Evolutionary conservation across 2,329 filamentous ascomycete genomes (phyloP).

Genomic region (Byssochlamys sp.): DNA sequence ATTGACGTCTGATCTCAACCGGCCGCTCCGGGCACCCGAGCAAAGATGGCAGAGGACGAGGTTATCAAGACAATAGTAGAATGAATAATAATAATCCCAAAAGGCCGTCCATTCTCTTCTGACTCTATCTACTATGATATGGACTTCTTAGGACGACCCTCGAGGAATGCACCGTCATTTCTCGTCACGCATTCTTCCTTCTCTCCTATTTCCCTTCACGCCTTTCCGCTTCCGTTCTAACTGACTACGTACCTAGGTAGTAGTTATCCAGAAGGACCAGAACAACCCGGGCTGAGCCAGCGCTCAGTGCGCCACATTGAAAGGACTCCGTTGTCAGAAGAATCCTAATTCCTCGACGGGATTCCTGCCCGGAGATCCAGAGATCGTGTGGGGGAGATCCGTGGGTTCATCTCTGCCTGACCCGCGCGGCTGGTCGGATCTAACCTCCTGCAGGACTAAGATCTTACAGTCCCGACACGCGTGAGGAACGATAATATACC

Average conservation of each 20-base stretch:
- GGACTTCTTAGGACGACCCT: not conserved
- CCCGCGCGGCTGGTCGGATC: not conserved
- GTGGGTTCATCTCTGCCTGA: not conserved
- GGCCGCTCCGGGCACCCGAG: not conserved
- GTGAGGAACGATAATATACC: not conserved
- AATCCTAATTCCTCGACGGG: not conserved
- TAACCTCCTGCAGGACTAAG: not conserved
- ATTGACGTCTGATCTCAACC: not conserved
- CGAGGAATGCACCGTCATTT: not conserved
- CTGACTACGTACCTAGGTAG: no score
- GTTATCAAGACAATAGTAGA: not conserved
- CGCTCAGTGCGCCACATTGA: not conserved
- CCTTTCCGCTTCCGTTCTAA: not conserved
- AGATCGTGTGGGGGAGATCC: not conserved
- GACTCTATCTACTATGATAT: not conserved
- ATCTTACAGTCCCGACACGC: not conserved
- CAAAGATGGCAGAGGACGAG: not conserved
- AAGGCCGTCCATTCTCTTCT: not conserved
- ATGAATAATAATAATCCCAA: not conserved
- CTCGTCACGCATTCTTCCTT: not conserved
- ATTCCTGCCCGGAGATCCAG: not conserved
- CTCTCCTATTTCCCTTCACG: not conserved
- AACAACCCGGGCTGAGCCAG: not conserved
- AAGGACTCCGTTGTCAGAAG: not conserved
- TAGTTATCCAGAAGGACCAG: not conserved